Conservation (phyloP, 768 basidiomycete genomes). For the Suillus discolor region DNA sequence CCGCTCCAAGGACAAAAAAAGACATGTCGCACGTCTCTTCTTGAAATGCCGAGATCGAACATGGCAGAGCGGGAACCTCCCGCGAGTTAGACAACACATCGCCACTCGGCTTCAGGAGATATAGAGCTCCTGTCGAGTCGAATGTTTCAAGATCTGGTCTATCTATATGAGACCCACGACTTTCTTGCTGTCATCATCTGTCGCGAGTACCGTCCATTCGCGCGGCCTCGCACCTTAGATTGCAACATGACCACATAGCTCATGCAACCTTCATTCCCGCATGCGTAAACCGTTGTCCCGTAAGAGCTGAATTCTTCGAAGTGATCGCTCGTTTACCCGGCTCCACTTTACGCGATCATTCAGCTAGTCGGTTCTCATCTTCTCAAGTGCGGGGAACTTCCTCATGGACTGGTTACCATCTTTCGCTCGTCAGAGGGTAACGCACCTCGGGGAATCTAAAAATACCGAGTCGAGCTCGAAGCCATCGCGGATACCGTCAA, state of each 20-base stretch:
- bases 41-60: background rate
- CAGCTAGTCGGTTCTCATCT: background rate
- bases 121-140: background rate
- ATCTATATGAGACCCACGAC: background rate
- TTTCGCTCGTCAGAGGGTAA: background rate
- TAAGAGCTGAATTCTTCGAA: background rate
- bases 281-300: background rate
- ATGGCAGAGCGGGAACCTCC: background rate
- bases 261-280: background rate
- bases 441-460: background rate
- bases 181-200: background rate
- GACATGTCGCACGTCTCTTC: background rate
- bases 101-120: background rate
- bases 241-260: background rate
- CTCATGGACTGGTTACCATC: background rate
- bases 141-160: background rate
- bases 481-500: background rate
- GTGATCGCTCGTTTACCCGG: background rate
- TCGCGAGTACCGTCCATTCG: background rate
- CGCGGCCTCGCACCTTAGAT: background rate
- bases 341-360: background rate
- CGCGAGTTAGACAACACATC: background rate
- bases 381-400: background rate
- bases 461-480: background rate
- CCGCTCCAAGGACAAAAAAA: background rate